Conservation (phyloP, 2,329 filamentous ascomycete genomes). For the Diaporthe caulivora region DNA sequence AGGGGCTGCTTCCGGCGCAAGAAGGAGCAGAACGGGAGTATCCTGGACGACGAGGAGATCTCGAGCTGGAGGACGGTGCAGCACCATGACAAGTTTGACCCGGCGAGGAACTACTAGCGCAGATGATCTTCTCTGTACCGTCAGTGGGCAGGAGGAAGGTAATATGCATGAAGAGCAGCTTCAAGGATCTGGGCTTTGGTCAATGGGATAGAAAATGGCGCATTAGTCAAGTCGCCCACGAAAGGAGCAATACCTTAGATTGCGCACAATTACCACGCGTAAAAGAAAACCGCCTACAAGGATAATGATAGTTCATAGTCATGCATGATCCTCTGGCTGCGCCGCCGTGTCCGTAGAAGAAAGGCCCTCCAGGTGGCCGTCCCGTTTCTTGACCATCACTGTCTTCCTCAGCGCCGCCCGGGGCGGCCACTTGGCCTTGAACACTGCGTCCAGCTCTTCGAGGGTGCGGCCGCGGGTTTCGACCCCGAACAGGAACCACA, state of each 20-base stretch:
- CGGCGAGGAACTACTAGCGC: constrained; percentile 33
- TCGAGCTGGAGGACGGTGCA: constrained; percentile 9
- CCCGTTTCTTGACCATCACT: constrained; percentile 44
- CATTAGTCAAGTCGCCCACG: not conserved
- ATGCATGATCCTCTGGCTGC: not conserved
- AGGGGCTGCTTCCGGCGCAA: constrained; percentile 31
- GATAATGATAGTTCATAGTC: constrained; percentile 26
- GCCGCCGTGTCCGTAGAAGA: not conserved
- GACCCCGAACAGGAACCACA: constrained; percentile 49
- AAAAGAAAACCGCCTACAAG: not conserved
- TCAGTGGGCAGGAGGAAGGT: too few relatives aligned
- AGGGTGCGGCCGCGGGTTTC: constrained; percentile 52
- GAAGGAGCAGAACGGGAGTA: constrained; percentile 7
- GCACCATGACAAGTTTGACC: constrained; percentile 37
- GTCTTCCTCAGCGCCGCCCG: constrained; percentile 52
- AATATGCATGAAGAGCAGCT: not conserved
- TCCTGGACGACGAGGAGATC: constrained; percentile 35
- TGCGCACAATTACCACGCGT: constrained; percentile 13
- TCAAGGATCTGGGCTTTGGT: not conserved
- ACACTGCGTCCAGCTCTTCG: constrained; percentile 60
- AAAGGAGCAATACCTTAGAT: not conserved
- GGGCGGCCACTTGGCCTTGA: constrained; percentile 51
- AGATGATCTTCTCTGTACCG: too few relatives aligned
- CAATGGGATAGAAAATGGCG: not conserved
- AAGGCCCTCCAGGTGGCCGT: constrained; percentile 32